These are phyloP conservation scores for Neocucurbitaria cava DNA, from an alignment of 2,329 filamentous ascomycete genomes.

Conservation along the genomic window DNA sequence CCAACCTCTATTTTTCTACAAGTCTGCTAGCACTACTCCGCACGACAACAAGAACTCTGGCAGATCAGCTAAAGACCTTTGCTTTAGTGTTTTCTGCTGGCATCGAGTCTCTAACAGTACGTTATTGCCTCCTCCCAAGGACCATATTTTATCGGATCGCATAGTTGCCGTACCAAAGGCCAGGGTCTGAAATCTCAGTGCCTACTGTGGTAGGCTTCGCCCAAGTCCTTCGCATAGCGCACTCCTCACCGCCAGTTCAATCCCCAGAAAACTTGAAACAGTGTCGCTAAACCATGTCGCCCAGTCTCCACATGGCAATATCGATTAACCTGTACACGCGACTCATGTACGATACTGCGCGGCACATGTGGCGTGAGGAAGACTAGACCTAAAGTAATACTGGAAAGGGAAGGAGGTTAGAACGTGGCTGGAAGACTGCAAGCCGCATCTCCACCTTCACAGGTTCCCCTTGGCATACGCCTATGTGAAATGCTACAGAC, in stretches of 20 bases:
- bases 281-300: background rate
- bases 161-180: background rate
- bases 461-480: too few relatives aligned
- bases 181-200: background rate
- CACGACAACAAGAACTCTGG: background rate
- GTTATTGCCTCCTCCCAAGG: background rate
- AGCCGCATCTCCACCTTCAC: too few relatives aligned
- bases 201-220: background rate
- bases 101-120: background rate
- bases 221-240: background rate
- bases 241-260: conserved; percentile 12
- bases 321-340: conserved; percentile 4
- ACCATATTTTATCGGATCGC: background rate
- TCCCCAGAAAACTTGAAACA: conserved; percentile 10
- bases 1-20: background rate
- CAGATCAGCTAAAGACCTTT: background rate
- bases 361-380: too few relatives aligned
- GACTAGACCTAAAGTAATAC: background rate
- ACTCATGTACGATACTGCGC: conserved; percentile 9
- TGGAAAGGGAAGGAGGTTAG: too few relatives aligned
- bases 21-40: background rate
- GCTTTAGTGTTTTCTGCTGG: background rate
- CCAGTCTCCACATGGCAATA: conserved; percentile 7
- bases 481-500: too few relatives aligned
- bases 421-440: too few relatives aligned